These are phyloP conservation scores for Melampsora larici-populina DNA, from an alignment of 1,284 basidiomycete genomes.

Conservation along the genomic window DNA sequence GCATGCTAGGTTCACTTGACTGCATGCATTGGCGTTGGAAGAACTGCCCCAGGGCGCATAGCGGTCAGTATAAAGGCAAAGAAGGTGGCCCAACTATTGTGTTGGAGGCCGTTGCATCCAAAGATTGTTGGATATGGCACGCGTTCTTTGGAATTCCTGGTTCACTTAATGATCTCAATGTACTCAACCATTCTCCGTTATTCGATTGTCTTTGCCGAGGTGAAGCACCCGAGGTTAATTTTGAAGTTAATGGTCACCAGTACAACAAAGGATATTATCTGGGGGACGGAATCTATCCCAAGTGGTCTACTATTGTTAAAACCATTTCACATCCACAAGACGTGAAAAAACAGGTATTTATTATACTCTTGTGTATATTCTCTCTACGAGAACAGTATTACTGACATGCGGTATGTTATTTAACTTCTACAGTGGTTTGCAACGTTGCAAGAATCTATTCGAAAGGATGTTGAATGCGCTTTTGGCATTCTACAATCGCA, in stretches of 20 bases:
- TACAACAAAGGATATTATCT: conserved; percentile 13
- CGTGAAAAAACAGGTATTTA: neutral
- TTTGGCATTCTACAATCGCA: neutral
- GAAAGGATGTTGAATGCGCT: neutral
- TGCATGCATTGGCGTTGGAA: no score
- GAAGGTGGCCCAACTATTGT: conserved; percentile 20
- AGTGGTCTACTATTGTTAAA: conserved; percentile 8
- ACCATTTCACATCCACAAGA: neutral
- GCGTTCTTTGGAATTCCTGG: neutral
- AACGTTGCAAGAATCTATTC: neutral
- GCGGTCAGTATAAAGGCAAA: no score
- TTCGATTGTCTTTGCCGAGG: neutral
- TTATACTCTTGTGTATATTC: neutral
- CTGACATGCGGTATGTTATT: no score
- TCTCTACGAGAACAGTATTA: no score
- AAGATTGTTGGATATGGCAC: neutral
- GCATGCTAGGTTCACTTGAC: neutral
- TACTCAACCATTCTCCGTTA: neutral
- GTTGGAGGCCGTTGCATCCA: conserved; percentile 11
- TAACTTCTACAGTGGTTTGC: no score
- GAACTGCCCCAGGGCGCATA: no score
- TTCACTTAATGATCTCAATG: no score
- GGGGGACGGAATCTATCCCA: no score
- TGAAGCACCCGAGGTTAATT: neutral
- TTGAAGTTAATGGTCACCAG: neutral